Percentiles rank a stretch among this genome's conserved stretches.
These are phyloP conservation scores for Parsonsia alboflavescens DNA, from an alignment of 257 asterid genomes.

Conservation along the genomic window DNA sequence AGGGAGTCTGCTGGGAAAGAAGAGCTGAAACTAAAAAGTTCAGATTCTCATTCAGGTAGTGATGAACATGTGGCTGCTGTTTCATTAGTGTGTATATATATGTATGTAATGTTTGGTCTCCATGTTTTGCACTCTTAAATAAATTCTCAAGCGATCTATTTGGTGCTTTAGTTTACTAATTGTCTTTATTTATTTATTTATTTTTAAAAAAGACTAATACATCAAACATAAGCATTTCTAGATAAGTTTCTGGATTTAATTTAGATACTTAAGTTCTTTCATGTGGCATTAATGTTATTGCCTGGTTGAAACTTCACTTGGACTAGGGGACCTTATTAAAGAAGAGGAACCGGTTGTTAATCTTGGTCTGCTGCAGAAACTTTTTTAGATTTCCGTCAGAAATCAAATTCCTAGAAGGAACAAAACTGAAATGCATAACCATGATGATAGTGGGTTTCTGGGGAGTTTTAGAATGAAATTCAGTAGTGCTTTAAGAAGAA, in stretches of 20 bases:
- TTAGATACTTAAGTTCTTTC: background rate
- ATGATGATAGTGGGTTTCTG: background rate
- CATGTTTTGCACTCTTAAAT: background rate
- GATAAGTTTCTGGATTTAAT: background rate
- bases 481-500: background rate
- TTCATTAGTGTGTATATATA: background rate
- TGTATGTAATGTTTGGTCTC: background rate
- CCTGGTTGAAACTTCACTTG: background rate
- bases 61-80: background rate
- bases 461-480: background rate
- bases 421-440: background rate
- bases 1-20: conserved; percentile 37
- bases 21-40: conserved; percentile 18
- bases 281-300: too few relatives aligned
- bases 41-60: conserved; percentile 41
- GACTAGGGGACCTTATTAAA: background rate
- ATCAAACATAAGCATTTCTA: background rate
- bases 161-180: background rate
- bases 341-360: background rate
- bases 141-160: background rate
- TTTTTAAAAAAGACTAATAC: background rate
- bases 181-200: too few relatives aligned
- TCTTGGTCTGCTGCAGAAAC: background rate
- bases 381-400: background rate
- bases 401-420: background rate